phyloP scores from a whole-genome alignment of 495 filamentous ascomycete species.

The Podospora anserina region DNA sequence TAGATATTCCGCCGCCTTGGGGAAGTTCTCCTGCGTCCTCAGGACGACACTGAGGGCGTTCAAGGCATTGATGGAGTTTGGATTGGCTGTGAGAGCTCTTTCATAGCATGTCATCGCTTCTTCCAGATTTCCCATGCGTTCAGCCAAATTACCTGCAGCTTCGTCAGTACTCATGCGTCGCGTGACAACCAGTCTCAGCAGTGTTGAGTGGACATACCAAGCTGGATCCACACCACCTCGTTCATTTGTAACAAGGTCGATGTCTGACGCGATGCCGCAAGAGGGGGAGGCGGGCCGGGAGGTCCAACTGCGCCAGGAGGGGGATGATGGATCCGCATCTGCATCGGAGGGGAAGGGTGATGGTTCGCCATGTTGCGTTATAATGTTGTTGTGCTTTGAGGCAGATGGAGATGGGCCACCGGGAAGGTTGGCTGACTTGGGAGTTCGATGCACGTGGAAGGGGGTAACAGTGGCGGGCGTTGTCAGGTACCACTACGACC shows the following conservation, averaged over 20 bases:
- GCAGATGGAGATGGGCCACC: background rate
- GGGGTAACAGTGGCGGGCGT: background rate
- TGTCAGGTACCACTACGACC: background rate
- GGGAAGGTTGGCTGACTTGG: background rate
- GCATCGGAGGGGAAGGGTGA: constrained; percentile 54
- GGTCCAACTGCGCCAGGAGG: constrained; percentile 47
- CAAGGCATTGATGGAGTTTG: constrained; percentile 89
- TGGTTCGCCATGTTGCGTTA: constrained; percentile 49
- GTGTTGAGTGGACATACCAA: constrained; percentile 61
- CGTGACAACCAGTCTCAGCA: background rate
- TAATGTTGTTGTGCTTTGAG: background rate
- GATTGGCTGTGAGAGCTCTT: constrained; percentile 79
- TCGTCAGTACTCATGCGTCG: constrained; percentile 25
- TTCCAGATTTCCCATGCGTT: constrained; percentile 83
- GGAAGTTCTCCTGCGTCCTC: constrained; percentile 86
- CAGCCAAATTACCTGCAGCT: constrained; percentile 72
- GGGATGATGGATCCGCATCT: constrained; percentile 57
- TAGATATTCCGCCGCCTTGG: constrained; percentile 90
- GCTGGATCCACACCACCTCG: constrained; percentile 88
- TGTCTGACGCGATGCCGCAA: constrained; percentile 42
- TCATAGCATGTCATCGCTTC: constrained; percentile 87
- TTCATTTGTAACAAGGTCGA: constrained; percentile 56
- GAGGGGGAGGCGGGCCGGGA: constrained; percentile 37
- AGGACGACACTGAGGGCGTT: constrained; percentile 89
- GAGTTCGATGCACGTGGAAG: constrained; percentile 2